Conservation (phyloP, 2,329 filamentous ascomycete species). For the Alternaria sp. region DNA sequence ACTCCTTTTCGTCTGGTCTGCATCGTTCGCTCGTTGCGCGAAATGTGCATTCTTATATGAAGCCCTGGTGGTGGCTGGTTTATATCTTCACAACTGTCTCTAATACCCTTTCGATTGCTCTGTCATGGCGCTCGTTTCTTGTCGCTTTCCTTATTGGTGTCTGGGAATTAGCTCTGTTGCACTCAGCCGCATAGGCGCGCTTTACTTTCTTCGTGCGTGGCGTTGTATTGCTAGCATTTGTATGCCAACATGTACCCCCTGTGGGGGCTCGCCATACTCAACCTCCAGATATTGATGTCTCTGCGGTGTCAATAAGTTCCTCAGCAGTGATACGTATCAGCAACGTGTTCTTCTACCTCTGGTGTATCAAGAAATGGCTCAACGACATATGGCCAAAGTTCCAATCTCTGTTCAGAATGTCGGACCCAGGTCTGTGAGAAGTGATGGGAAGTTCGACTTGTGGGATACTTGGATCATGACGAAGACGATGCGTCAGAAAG, state of each 20-base stretch:
- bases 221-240: slow-evolving; percentile 1
- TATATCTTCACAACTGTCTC: slow-evolving; percentile 3
- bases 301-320: neutral
- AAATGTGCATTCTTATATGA: neutral
- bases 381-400: neutral
- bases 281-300: neutral
- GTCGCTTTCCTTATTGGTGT: neutral
- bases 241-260: neutral
- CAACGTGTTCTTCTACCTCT: neutral
- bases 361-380: neutral
- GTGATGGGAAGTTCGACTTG: neutral
- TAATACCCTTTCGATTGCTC: slow-evolving; percentile 2
- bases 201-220: neutral
- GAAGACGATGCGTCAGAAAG: neutral
- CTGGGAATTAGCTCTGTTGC: neutral
- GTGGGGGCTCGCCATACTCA: neutral
- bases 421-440: neutral
- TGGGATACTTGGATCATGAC: neutral
- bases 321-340: neutral
- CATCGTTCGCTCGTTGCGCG: neutral
- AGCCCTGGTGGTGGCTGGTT: slow-evolving; percentile 4
- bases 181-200: neutral
- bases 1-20: neutral
- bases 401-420: neutral
- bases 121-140: neutral